phyloP scores from a whole-genome alignment of 2,329 filamentous ascomycete genomes.

The Apiospora malaysiana region DNA sequence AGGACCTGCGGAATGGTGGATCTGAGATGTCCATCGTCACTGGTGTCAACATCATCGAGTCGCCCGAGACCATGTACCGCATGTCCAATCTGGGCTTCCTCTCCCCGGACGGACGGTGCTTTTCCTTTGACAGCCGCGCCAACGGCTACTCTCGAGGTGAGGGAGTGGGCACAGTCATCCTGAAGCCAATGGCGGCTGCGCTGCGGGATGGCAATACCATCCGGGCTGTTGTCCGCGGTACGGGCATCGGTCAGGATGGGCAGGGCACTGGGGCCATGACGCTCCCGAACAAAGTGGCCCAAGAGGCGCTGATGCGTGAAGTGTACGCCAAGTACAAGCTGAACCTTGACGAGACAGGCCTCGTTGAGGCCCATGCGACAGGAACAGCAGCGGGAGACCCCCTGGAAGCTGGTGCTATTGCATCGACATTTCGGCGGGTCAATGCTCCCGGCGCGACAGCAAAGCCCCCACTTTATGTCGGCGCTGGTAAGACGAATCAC shows the following conservation, averaged over 20 bases:
- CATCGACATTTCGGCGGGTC: constrained; percentile 36
- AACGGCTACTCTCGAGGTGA: constrained; percentile 42
- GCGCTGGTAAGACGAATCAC: constrained; percentile 40
- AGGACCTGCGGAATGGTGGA: constrained; percentile 38
- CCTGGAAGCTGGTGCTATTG: constrained; percentile 45
- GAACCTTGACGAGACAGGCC: constrained; percentile 32
- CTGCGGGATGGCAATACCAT: constrained; percentile 42
- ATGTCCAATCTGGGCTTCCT: constrained; percentile 37
- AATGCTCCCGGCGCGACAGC: background rate
- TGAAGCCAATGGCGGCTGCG: constrained; percentile 41
- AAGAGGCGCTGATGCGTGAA: constrained; percentile 38
- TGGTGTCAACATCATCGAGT: constrained; percentile 42
- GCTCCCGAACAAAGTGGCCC: constrained; percentile 38
- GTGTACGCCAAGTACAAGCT: constrained; percentile 37
- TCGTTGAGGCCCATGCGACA: constrained; percentile 46
- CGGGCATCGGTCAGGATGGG: constrained; percentile 38
- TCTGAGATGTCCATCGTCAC: constrained; percentile 36
- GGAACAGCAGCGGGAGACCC: constrained; percentile 45
- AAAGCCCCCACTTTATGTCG: constrained; percentile 30
- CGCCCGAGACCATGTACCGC: constrained; percentile 40
- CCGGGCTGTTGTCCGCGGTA: constrained; percentile 41
- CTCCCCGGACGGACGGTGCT: constrained; percentile 32
- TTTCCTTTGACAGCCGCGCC: constrained; percentile 32
- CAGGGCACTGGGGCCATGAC: constrained; percentile 42
- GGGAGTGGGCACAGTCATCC: constrained; percentile 39